Base-by-base conservation (phyloP, 2,329 filamentous ascomycete species). In the Magnaporthiopsis poae region DNA sequence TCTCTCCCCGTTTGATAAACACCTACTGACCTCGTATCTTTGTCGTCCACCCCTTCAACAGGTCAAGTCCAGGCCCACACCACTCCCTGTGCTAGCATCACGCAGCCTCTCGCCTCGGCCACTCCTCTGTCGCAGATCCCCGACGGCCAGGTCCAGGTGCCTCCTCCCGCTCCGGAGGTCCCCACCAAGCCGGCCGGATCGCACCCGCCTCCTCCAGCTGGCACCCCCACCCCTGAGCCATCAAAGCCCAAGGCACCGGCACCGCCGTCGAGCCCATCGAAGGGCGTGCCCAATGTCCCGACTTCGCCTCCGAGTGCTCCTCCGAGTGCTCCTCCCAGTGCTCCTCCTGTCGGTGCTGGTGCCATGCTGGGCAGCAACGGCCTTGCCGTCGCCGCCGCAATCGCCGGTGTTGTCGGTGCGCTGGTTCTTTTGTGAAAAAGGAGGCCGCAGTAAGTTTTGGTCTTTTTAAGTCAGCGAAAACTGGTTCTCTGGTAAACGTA, bases 51-150 rank as follows among this genome's bases (percentile, higher is more conserved):
- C 27, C 27, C 27, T 27, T 27, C 27, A 60, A 12, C 67, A 78
- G 77, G 79, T 39, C 80, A 88, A 71, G 75, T 84, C 65, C 82
- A 87, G 68, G 80, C 75, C 27, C 79, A 79, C 68, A 81, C 78
- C 2, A 80, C 79, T 0, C 79, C 80, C 25, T 82, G 81, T 68
- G 77, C 77, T 21, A 72, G 74, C 9, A 70, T 78, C 67, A 74
- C 77, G 3, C 69, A 74, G 36, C 29, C 68, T 71, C 9, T 68
- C 12, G 67, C n/a, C 52, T 70, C 70, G 25, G 69, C 73, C 46
- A 70, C 73, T 9, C 74, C 76, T 27, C 76, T 81, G 39, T 76
- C 76, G 65, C 79, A 83, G 73, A 77, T 77, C 69, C 75, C 76
- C 4, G 82, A 84, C 67, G 82, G 81, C 59, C 81, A 84, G 72